Conservation (phyloP, 1,284 basidiomycete species). For the Kwoniella shivajii region DNA sequence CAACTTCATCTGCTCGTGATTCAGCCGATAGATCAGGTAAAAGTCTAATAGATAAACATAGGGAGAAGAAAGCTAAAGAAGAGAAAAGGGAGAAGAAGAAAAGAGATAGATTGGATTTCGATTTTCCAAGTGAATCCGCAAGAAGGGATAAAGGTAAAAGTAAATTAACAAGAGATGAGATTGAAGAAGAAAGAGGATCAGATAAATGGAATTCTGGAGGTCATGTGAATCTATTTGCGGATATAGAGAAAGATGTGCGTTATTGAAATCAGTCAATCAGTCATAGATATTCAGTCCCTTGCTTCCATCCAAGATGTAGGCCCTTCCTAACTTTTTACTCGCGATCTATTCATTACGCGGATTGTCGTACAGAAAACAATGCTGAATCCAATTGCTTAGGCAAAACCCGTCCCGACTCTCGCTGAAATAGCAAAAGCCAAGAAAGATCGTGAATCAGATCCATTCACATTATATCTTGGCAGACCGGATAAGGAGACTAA, state of each 20-base stretch:
- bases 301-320: too few relatives aligned
- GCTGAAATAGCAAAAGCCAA: conserved; percentile 42
- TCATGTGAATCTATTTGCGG: conserved; percentile 54
- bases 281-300: too few relatives aligned
- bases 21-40: conserved; percentile 7
- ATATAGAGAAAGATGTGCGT: conserved; percentile 47
- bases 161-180: conserved; percentile 4
- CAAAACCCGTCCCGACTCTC: conserved; percentile 28
- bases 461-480: conserved; percentile 53
- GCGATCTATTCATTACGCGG: not conserved
- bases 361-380: not conserved
- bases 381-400: not conserved
- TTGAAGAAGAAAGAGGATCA: conserved; percentile 14
- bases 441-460: conserved; percentile 48
- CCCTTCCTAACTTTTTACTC: too few relatives aligned
- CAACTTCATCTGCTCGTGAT: conserved; percentile 26
- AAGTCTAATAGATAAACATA: conserved; percentile 37
- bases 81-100: conserved; percentile 24
- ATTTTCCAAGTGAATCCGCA: conserved; percentile 45
- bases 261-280: too few relatives aligned
- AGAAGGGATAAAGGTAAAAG: conserved; percentile 29
- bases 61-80: conserved; percentile 32
- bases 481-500: conserved; percentile 53
- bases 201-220: conserved; percentile 34
- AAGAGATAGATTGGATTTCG: conserved; percentile 41